Base-by-base conservation (phyloP, 768 basidiomycete species). In the Leccinum pellstonianum region DNA sequence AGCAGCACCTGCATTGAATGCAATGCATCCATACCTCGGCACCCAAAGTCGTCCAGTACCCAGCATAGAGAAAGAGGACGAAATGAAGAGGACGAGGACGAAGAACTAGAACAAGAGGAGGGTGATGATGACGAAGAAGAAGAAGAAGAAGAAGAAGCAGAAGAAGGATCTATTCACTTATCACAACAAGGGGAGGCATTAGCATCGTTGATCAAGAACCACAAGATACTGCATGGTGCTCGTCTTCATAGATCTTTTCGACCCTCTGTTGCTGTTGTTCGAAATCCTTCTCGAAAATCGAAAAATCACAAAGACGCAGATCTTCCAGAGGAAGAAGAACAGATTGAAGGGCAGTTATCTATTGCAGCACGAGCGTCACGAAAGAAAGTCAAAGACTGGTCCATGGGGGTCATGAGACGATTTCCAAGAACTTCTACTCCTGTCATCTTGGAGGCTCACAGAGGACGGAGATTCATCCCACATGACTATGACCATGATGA, bases 401-500 rank as follows among this genome's bases (percentile, higher is more conserved):
- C 33, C 11, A 33, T 33, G 33, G 33, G 33, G 4, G 33, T 33
- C 11, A 33, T 33, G 11, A 33, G 11, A 12, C 33, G 11, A 4
- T 41, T 51, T 25, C 6, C n/a, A 3, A 29, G 35, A 4, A 1
- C 5, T 3, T 52, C 43, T 3, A 6, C 2, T 17, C 55, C 60
- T 4, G 19, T 54, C 1, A 1, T 5, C 2, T 25, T 61, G 5
- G 1, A 37, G 1, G 43, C 51, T 14, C 53, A 58, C 9, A 15
- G 10, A 2, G 35, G 47, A 11, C 8, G 7, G 3, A 10, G 46
- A 1, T 61, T 61, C 10, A 10, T 57, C 1, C 3, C 1, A 15
- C 60, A 60, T 23, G 27, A 60, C 5, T 7, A 51, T 10, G 3
- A 3, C 4, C 52, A 54, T 56, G 60, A 63, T 19, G 43, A 55